These are phyloP conservation scores for Emergomyces africanus DNA, from an alignment of 2,329 filamentous ascomycete species.

Conservation along the genomic window DNA sequence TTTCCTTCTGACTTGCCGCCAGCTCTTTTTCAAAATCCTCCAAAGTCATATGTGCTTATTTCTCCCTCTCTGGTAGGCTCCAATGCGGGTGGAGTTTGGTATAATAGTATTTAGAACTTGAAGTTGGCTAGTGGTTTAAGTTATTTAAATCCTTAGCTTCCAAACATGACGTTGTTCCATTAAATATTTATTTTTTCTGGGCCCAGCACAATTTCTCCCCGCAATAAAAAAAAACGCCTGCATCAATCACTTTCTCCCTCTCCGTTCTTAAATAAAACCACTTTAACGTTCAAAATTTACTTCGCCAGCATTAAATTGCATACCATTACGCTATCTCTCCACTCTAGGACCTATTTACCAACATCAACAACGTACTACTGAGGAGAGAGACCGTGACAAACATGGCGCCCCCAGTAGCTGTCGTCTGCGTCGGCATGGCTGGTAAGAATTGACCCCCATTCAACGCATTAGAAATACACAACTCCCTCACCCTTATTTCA, in stretches of 20 bases:
- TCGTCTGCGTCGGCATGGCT: conserved; percentile 97
- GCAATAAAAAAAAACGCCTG: not conserved
- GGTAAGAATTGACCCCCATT: conserved; percentile 36
- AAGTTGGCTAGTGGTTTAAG: not conserved
- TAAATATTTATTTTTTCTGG: not conserved
- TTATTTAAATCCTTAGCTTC: not conserved
- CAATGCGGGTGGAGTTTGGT: not conserved
- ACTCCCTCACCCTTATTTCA: not conserved
- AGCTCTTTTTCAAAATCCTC: conserved; percentile 70
- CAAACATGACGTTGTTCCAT: not conserved
- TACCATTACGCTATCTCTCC: not conserved
- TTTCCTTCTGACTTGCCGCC: conserved; percentile 41
- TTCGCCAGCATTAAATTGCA: not conserved
- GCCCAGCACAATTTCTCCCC: not conserved
- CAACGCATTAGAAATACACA: not conserved
- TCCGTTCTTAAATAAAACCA: not conserved
- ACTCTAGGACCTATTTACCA: not conserved
- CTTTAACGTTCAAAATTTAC: not conserved
- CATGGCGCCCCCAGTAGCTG: conserved; percentile 54
- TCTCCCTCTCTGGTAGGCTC: not conserved
- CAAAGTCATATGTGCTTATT: conserved; percentile 34
- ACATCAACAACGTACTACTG: not conserved
- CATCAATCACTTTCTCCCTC: not conserved
- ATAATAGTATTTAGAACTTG: not conserved
- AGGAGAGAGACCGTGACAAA: conserved; percentile 10